phyloP scores from a whole-genome alignment of 176 grass and related monocot genomes.

The Musa troglodytarum region DNA sequence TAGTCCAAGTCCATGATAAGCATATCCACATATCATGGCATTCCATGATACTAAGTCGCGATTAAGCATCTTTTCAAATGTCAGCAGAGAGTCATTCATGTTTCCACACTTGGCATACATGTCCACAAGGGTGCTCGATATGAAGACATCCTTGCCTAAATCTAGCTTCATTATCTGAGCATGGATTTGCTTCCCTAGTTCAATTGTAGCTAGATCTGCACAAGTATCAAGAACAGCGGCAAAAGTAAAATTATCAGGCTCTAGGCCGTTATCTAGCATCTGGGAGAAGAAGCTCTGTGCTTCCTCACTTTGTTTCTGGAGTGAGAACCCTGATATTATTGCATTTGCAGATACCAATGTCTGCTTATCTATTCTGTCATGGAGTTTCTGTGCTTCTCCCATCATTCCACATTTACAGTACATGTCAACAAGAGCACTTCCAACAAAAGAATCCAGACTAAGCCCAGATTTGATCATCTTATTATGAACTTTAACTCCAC shows the following conservation, averaged over 20 bases:
- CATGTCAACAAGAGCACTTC: slow-evolving; percentile 72
- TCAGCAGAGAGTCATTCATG: slow-evolving; percentile 47
- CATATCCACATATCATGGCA: slow-evolving; percentile 86
- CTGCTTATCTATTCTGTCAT: slow-evolving; percentile 48
- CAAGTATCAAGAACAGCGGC: slow-evolving; percentile 67
- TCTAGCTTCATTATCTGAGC: slow-evolving; percentile 69
- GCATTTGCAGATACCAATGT: slow-evolving; percentile 66
- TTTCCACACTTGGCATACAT: slow-evolving; percentile 81
- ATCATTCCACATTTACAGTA: slow-evolving; percentile 82
- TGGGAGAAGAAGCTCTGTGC: slow-evolving; percentile 59
- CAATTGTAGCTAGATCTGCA: slow-evolving; percentile 74
- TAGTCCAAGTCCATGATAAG: slow-evolving; percentile 56
- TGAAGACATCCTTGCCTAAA: slow-evolving; percentile 62
- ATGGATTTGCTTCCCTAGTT: slow-evolving; percentile 69
- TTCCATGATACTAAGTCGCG: slow-evolving; percentile 78
- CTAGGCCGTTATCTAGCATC: slow-evolving; percentile 53
- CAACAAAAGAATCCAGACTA: slow-evolving; percentile 59
- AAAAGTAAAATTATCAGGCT: slow-evolving; percentile 67
- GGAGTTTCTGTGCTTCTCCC: slow-evolving; percentile 66
- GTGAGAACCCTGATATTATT: slow-evolving; percentile 82
- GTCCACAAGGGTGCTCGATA: slow-evolving; percentile 71
- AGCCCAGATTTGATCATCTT: slow-evolving; percentile 79
- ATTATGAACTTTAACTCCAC: slow-evolving; percentile 59
- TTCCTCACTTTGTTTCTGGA: slow-evolving; percentile 65
- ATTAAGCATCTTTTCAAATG: slow-evolving; percentile 51